A percentile compares a stretch with the other conserved stretches of the same genome.
Conservation (phyloP, 78 protist species). For the Planoprotostelium fungivorum region DNA sequence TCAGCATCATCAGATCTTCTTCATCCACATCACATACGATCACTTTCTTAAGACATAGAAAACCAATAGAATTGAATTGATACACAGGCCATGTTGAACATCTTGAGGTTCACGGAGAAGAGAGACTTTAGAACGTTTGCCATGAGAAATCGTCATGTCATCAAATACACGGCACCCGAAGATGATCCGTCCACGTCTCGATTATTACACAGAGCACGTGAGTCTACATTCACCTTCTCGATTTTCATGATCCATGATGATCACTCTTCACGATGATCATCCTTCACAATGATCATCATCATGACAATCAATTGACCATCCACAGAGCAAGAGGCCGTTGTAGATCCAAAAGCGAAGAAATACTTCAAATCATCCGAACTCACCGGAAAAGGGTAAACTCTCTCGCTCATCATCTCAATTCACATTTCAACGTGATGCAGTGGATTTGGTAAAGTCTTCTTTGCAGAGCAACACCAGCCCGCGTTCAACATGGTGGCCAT, state of each 20-base stretch:
- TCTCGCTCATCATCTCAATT: too few relatives aligned
- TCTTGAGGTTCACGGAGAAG: background rate
- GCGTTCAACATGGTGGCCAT: background rate
- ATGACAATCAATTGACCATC: background rate
- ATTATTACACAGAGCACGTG: background rate
- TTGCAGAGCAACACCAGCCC: background rate
- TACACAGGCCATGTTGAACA: background rate
- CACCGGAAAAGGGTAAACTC: background rate
- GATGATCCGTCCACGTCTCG: background rate
- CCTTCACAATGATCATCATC: background rate
- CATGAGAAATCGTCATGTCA: background rate
- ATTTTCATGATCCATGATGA: too few relatives aligned
- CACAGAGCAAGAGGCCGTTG: background rate
- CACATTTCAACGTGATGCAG: background rate
- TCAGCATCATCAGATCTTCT: too few relatives aligned
- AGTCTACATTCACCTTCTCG: too few relatives aligned
- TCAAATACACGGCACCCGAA: background rate
- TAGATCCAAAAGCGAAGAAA: background rate
- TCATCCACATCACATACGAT: too few relatives aligned
- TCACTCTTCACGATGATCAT: too few relatives aligned
- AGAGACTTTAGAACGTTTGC: background rate
- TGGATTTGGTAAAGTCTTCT: background rate
- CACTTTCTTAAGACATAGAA: too few relatives aligned
- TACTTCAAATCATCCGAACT: background rate
- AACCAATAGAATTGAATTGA: too few relatives aligned